phyloP scores from a whole-genome alignment of 768 basidiomycete species.

The Termitomyces eurrhizus region DNA sequence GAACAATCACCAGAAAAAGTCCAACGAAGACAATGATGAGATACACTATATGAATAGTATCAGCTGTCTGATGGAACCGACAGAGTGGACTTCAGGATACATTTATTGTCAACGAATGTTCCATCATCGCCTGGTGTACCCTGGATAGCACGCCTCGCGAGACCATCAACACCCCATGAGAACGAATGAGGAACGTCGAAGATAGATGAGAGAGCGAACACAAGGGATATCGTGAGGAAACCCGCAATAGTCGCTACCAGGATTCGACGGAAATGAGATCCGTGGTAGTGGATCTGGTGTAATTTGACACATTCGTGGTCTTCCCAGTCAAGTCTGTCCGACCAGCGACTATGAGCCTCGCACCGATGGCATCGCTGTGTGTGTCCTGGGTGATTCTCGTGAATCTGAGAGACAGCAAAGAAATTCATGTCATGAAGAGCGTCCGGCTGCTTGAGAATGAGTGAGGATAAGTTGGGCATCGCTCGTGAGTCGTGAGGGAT shows the following conservation, averaged over 20 bases:
- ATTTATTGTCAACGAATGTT: slow-evolving; percentile 37
- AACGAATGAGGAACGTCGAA: slow-evolving; percentile 20
- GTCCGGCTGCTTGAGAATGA: background rate
- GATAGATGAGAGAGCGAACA: slow-evolving; percentile 29
- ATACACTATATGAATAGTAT: slow-evolving; percentile 41
- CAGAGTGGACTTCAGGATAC: slow-evolving; percentile 23
- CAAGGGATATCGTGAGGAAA: slow-evolving; percentile 26
- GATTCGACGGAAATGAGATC: slow-evolving; percentile 21
- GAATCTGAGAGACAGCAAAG: background rate
- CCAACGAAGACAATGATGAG: slow-evolving; percentile 66
- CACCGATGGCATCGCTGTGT: background rate
- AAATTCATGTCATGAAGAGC: background rate
- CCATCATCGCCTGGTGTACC: slow-evolving; percentile 14
- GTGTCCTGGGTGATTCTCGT: background rate
- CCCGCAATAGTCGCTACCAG: slow-evolving; percentile 30
- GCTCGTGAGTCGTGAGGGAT: background rate
- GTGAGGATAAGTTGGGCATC: background rate
- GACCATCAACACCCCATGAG: slow-evolving; percentile 19
- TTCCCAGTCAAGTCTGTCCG: background rate
- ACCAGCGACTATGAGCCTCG: background rate
- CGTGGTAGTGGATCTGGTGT: slow-evolving; percentile 4
- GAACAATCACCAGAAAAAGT: slow-evolving; percentile 48
- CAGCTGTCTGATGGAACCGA: background rate
- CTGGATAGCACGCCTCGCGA: slow-evolving; percentile 29
- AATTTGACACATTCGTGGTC: background rate